Evolutionary conservation across 805 yeast species (phyloP).

Genomic region (Blastobotrys mokoenaii): DNA sequence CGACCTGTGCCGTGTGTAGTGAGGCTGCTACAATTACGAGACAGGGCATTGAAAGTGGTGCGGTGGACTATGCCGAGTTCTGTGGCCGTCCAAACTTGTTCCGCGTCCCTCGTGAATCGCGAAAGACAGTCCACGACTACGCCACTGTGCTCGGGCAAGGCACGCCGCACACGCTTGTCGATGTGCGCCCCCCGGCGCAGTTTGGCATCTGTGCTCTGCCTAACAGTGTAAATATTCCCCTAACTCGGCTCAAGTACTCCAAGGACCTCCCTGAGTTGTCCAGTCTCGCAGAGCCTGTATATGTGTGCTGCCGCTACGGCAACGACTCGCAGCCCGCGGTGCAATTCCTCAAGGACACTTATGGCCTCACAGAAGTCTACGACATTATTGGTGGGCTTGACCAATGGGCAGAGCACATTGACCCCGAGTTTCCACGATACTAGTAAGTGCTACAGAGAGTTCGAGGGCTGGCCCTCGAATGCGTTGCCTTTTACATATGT

Average conservation of each 20-base stretch:
- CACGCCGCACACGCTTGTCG: slow-evolving; percentile 39
- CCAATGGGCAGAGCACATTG: slow-evolving; percentile 57
- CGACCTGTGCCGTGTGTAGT: slow-evolving; percentile 59
- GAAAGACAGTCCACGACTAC: slow-evolving; percentile 40
- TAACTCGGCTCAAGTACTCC: slow-evolving; percentile 37
- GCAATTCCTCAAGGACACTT: slow-evolving; percentile 40
- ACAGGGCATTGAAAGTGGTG: slow-evolving; percentile 37
- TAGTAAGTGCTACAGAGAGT: too few species aligned
- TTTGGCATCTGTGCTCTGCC: slow-evolving; percentile 57
- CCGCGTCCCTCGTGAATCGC: slow-evolving; percentile 39
- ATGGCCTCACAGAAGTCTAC: slow-evolving; percentile 41
- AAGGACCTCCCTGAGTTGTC: slow-evolving; percentile 22
- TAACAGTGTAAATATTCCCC: slow-evolving; percentile 54
- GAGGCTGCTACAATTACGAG: slow-evolving; percentile 41
- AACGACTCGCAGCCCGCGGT: slow-evolving; percentile 85
- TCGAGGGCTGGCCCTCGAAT: too few species aligned
- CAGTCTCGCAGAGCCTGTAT: slow-evolving; percentile 29
- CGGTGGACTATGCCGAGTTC: slow-evolving; percentile 57
- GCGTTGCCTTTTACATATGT: too few species aligned
- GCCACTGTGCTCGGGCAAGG: slow-evolving; percentile 8
- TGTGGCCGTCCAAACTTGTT: slow-evolving; percentile 54
- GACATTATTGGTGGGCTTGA: slow-evolving; percentile 77
- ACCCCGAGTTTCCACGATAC: slow-evolving; percentile 55
- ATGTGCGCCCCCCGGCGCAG: slow-evolving; percentile 78
- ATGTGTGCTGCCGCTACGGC: slow-evolving; percentile 78